Conservation (phyloP, 2,329 filamentous ascomycete species). For the Ilyonectria mors-panacis region DNA sequence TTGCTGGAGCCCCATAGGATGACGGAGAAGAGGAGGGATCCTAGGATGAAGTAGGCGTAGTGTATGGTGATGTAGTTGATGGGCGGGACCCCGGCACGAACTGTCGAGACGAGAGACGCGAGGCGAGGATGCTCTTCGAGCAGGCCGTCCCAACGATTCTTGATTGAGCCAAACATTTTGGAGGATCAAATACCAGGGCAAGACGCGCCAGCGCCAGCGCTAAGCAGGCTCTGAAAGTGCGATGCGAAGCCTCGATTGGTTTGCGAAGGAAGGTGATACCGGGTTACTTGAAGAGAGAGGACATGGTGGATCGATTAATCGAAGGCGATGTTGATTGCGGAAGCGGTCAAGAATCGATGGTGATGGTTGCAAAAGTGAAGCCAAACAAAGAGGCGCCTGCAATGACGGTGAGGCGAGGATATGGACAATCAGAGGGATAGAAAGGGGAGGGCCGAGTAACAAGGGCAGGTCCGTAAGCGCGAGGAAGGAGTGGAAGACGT, state of each 20-base stretch:
- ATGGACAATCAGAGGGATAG: constrained; percentile 2
- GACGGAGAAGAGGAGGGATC: constrained; percentile 68
- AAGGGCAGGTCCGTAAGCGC: background rate
- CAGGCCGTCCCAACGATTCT: constrained; percentile 40
- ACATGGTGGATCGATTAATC: constrained; percentile 30
- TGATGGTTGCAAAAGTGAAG: background rate
- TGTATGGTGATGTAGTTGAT: constrained; percentile 77
- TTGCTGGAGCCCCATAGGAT: constrained; percentile 74
- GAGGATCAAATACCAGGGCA: constrained; percentile 24
- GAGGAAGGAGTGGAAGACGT: background rate
- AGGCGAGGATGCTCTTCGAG: constrained; percentile 41
- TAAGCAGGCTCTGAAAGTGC: background rate
- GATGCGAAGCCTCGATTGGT: background rate
- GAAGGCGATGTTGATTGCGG: background rate
- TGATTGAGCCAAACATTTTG: constrained; percentile 42
- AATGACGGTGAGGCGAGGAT: constrained; percentile 9
- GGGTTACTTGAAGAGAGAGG: constrained; percentile 35
- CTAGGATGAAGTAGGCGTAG: constrained; percentile 75
- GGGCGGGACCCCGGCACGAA: constrained; percentile 52
- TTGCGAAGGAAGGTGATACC: constrained; percentile 9
- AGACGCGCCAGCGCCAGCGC: constrained; percentile 18
- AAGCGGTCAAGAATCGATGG: constrained; percentile 1
- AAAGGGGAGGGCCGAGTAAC: background rate
- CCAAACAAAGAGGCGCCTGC: background rate
- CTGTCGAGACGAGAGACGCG: constrained; percentile 12